These are phyloP conservation scores for Leccinum rimulosum DNA, from an alignment of 768 basidiomycete genomes.

Conservation along the genomic window DNA sequence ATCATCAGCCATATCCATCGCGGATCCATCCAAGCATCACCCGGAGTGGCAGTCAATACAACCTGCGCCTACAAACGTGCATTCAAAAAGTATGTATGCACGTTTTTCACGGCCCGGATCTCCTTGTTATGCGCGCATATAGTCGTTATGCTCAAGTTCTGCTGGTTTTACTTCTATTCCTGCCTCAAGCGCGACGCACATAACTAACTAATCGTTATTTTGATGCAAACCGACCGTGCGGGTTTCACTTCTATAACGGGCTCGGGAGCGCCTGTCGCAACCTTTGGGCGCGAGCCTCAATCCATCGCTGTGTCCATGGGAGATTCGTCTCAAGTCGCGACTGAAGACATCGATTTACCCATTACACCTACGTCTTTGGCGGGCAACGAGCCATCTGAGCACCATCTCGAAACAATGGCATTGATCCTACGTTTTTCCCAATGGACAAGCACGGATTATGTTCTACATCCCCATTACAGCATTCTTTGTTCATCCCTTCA, in stretches of 20 bases:
- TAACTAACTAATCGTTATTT: neutral
- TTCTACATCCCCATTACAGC: neutral
- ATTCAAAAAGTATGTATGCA: constrained; percentile 8
- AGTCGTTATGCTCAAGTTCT: no score
- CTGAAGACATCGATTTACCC: neutral
- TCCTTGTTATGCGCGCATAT: neutral
- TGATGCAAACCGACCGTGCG: neutral
- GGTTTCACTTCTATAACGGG: neutral
- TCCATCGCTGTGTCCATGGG: neutral
- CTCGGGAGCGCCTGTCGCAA: neutral
- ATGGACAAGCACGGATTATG: neutral
- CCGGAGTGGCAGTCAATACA: neutral
- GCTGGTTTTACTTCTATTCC: no score
- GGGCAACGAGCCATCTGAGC: neutral
- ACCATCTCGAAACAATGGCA: neutral
- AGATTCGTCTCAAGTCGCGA: neutral
- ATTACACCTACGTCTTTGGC: neutral
- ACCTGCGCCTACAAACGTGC: neutral
- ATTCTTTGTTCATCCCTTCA: neutral
- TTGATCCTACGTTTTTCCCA: neutral
- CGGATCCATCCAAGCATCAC: neutral
- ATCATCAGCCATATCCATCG: neutral
- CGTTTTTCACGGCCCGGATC: neutral
- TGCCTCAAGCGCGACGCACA: neutral
- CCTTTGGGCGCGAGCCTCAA: neutral